Percentiles rank a stretch among this genome's conserved stretches.
phyloP scores from a whole-genome alignment of 2,329 filamentous ascomycete genomes.

The Exutisphaerella laricina region DNA sequence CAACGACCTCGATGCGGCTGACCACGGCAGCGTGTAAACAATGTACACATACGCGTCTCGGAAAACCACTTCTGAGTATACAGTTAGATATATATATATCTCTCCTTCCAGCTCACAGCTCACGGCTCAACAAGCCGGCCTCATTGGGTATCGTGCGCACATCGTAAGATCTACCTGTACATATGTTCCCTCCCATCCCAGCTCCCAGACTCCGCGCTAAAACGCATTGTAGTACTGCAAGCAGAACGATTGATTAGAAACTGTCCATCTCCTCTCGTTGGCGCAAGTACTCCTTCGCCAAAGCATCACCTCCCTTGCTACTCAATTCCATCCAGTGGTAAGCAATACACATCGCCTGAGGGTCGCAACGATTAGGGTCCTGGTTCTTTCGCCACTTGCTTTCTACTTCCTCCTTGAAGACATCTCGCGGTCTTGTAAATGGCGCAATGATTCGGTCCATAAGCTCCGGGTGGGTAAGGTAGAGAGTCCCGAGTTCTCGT shows the following conservation, averaged over 20 bases:
- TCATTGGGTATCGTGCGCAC: slow-evolving; percentile 8
- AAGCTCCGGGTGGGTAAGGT: slow-evolving; percentile 84
- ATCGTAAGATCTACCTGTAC: slow-evolving; percentile 9
- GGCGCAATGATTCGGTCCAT: slow-evolving; percentile 75
- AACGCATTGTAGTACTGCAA: neutral
- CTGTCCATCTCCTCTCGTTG: slow-evolving; percentile 62
- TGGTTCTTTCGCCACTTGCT: slow-evolving; percentile 54
- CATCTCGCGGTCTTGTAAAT: slow-evolving; percentile 75
- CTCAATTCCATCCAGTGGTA: slow-evolving; percentile 97
- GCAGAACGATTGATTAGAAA: slow-evolving; percentile 11
- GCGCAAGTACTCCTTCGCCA: slow-evolving; percentile 75
- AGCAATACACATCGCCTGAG: slow-evolving; percentile 84
- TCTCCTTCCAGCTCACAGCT: too few relatives aligned
- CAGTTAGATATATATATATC: too few relatives aligned
- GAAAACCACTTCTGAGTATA: too few relatives aligned
- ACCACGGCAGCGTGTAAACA: too few relatives aligned
- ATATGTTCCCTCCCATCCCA: neutral
- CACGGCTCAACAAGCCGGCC: neutral
- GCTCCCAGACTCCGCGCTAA: neutral
- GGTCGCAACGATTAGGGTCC: slow-evolving; percentile 65
- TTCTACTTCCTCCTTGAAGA: slow-evolving; percentile 85
- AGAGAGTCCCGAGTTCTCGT: slow-evolving; percentile 87
- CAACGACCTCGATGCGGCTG: too few relatives aligned
- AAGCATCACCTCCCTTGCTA: slow-evolving; percentile 75
- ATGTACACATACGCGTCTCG: too few relatives aligned